Evolutionary conservation across 2,329 filamentous ascomycete species (phyloP).

Genomic region (Biscogniauxia mediterranea): DNA sequence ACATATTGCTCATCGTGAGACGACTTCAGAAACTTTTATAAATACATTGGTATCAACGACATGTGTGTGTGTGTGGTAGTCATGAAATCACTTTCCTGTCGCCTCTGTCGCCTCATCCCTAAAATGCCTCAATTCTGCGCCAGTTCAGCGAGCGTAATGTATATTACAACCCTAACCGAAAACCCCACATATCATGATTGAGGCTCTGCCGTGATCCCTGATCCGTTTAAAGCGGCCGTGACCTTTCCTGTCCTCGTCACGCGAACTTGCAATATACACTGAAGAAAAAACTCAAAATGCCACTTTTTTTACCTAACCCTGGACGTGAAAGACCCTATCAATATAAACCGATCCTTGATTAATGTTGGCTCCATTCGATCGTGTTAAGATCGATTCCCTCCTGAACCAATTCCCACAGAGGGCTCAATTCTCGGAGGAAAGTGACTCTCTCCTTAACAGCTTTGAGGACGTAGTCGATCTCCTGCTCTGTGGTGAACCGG

Average conservation of each 20-base stretch:
- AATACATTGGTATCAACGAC: not conserved
- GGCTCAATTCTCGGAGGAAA: conserved; percentile 91
- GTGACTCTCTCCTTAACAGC: conserved; percentile 87
- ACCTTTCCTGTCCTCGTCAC: not conserved
- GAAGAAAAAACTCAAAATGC: not conserved
- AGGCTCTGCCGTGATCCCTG: conserved; percentile 1
- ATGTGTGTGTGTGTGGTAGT: not conserved
- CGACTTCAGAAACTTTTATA: not conserved
- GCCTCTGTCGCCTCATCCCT: not conserved
- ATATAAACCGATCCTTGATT: conserved; percentile 30
- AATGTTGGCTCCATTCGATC: conserved; percentile 98
- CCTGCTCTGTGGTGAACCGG: conserved; percentile 88
- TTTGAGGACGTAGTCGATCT: conserved; percentile 97
- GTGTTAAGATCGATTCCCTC: conserved; percentile 94
- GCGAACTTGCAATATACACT: conserved; percentile 7
- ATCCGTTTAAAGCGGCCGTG: conserved; percentile 3
- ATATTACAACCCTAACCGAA: not conserved
- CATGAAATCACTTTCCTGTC: not conserved
- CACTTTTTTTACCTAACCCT: not conserved
- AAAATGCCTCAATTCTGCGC: not conserved
- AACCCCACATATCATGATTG: conserved; percentile 15
- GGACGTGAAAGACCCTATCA: not conserved
- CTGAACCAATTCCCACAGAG: conserved; percentile 96
- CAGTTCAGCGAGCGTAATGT: not conserved
- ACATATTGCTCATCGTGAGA: not conserved